Percentiles rank a stretch among this genome's conserved stretches.
Conservation (phyloP, 2,329 filamentous ascomycete species). For the Cercospora zeina region DNA sequence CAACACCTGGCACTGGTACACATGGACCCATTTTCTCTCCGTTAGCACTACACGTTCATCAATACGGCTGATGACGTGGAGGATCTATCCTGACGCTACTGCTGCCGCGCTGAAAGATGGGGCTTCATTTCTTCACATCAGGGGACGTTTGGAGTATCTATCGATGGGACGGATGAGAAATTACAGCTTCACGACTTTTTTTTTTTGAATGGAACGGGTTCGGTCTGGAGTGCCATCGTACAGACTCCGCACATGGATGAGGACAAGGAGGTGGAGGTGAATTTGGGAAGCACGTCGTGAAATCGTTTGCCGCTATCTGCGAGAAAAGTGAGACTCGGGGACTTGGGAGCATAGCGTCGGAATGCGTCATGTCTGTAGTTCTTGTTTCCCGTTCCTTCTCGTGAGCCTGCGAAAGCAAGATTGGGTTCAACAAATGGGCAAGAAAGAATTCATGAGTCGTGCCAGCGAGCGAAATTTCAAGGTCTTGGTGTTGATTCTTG, state of each 20-base stretch:
- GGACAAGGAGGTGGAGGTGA: not conserved
- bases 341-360: not conserved
- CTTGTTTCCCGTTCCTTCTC: not conserved
- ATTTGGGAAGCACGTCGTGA: too few relatives aligned
- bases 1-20: slow-evolving; percentile 10
- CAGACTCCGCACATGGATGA: not conserved
- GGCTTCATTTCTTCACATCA: not conserved
- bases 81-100: not conserved
- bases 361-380: not conserved
- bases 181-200: not conserved
- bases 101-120: not conserved
- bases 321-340: too few relatives aligned
- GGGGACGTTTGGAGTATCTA: not conserved
- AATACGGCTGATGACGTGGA: not conserved
- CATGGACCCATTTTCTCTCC: not conserved
- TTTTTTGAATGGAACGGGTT: not conserved
- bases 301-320: too few relatives aligned
- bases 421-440: not conserved
- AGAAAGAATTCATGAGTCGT: not conserved
- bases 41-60: not conserved
- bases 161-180: not conserved
- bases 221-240: not conserved
- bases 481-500: not conserved
- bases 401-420: not conserved
- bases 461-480: not conserved